Evolutionary conservation across 2,329 filamentous ascomycete species (phyloP).

Genomic region (Alternaria gansuensis): DNA sequence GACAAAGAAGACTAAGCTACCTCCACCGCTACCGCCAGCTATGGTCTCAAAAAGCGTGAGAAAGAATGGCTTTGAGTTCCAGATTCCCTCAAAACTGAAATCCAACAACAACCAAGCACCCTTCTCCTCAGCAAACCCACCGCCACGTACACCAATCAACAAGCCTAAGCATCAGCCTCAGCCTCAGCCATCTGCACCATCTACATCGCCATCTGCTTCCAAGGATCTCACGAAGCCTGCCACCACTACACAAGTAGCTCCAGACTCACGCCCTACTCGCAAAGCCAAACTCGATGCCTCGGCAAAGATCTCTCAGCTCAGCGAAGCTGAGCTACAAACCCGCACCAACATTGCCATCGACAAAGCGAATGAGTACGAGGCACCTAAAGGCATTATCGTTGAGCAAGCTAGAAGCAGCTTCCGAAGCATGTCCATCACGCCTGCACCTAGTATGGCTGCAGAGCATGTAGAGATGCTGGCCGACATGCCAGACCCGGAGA

Average conservation of each 20-base stretch:
- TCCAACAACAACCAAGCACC: not conserved
- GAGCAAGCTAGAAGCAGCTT: slow-evolving; percentile 3
- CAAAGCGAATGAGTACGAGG: not conserved
- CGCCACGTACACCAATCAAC: not conserved
- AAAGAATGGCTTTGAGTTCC: slow-evolving; percentile 22
- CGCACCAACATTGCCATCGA: not conserved
- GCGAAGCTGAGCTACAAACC: not conserved
- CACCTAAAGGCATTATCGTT: not conserved
- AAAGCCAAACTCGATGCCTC: not conserved
- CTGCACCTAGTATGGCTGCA: not conserved
- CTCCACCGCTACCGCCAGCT: not conserved
- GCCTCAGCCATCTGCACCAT: not conserved
- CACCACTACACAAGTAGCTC: not conserved
- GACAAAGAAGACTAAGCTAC: slow-evolving; percentile 4
- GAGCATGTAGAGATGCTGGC: not conserved
- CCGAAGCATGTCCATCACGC: slow-evolving; percentile 1
- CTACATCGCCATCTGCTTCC: not conserved
- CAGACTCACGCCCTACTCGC: not conserved
- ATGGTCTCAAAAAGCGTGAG: not conserved
- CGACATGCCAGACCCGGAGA: not conserved
- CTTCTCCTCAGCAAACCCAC: not conserved
- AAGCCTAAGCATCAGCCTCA: not conserved
- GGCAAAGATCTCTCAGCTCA: not conserved
- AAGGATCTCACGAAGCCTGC: not conserved
- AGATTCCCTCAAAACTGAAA: not conserved